Evolutionary conservation across 2,329 filamentous ascomycete genomes (phyloP), one percentile per base, ranked within the genome.

Genomic region (Paracorniculantispora psalliotae): DNA sequence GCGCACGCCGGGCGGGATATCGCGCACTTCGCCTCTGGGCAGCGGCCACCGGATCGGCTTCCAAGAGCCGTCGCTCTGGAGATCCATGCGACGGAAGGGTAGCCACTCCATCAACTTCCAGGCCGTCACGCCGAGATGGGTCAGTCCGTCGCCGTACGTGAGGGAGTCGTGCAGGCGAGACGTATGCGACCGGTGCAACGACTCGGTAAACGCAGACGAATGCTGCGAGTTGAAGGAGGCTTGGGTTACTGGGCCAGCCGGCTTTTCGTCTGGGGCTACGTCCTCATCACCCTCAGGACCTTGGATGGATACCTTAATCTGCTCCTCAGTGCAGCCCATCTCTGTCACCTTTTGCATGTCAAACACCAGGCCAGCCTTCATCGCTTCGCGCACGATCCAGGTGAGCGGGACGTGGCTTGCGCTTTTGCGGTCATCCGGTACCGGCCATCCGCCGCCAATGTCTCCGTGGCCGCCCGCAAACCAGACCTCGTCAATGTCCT

Each of bases 41-140:
- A 93, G 74, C 0, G 90, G 90, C 88, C 90, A 93, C 9, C 85
- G 79, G 64, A 94, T 93, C 0, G 89, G 87, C 70, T 85, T 87
- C 90, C 91, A 94, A 0, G 83, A 84, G 0, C 89, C 89, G 62
- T 92, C 87, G 0, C 76, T 61, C 62, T 85, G 84, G 8, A 93
- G 75, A 65, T 93, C 90, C 88, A 94, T 92, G 25, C 90, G 80
- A 1, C 88, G 81, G 73, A 93, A 92, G 0, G 90, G 90, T 25
- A 93, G 76, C 69, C 88, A 92, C 67, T 93, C 90, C 89, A 93
- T 90, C 23, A 90, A 69, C 37, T 85, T 88, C 90, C 90, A 93
- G 2, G 79, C 81, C 0, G 87, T 64, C 0, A 91, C 88, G 0
- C 85, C 82, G 4, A 75, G 58, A 25, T 63, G 61, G 0, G 78